Evolutionary conservation across 495 filamentous ascomycete genomes (phyloP).

Genomic region (Penicillium flavigenum): DNA sequence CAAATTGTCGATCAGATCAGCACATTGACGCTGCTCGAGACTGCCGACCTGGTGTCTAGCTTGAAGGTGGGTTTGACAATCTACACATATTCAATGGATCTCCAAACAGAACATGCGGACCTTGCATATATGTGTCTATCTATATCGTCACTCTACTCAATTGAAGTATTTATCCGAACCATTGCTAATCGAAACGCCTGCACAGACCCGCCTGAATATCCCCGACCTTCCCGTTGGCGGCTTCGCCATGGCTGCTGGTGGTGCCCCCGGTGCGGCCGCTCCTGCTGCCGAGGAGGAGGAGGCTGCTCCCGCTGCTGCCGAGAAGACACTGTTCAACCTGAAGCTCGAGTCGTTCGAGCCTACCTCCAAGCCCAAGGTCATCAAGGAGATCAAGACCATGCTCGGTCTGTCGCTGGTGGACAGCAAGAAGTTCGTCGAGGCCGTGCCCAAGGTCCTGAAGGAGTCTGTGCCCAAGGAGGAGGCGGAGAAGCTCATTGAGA

Average conservation of each 20-base stretch:
- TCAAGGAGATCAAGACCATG: slow-evolving; percentile 98
- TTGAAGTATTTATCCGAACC: background rate
- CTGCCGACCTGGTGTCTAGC: slow-evolving; percentile 86
- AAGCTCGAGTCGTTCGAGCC: slow-evolving; percentile 90
- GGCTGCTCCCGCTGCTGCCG: slow-evolving; percentile 72
- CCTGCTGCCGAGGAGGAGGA: slow-evolving; percentile 81
- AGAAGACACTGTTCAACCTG: slow-evolving; percentile 97
- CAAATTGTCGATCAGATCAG: slow-evolving; percentile 97
- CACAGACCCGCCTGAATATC: slow-evolving; percentile 90
- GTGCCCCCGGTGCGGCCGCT: slow-evolving; percentile 57
- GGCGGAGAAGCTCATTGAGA: slow-evolving; percentile 94
- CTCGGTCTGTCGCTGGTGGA: slow-evolving; percentile 94
- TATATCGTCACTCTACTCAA: background rate
- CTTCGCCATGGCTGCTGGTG: slow-evolving; percentile 65
- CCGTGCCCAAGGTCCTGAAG: slow-evolving; percentile 96
- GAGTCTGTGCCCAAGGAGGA: slow-evolving; percentile 98
- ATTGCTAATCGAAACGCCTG: slow-evolving; percentile 12
- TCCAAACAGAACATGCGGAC: slow-evolving; percentile 12
- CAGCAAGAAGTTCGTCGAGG: slow-evolving; percentile 99
- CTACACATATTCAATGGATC: slow-evolving; percentile 7
- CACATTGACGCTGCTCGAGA: slow-evolving; percentile 95
- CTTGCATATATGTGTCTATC: background rate
- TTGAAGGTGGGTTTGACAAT: slow-evolving; percentile 68
- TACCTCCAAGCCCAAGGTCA: slow-evolving; percentile 90
- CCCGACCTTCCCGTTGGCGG: slow-evolving; percentile 94